Percentiles rank a stretch among this genome's conserved stretches.
These are phyloP conservation scores for Silene latifolia DNA, from an alignment of 148 eudicot species.

Conservation along the genomic window DNA sequence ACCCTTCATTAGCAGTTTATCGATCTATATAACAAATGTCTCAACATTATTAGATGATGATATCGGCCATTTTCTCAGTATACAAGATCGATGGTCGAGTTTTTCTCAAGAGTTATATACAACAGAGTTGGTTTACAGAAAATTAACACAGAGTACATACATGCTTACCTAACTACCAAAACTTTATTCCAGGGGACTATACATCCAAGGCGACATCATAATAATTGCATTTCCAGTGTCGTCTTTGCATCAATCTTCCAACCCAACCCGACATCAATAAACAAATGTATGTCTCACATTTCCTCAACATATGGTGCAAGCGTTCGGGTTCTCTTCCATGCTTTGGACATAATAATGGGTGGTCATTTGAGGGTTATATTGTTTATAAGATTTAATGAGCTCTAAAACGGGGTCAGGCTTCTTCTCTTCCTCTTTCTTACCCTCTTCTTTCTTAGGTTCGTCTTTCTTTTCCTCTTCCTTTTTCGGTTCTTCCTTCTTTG, in stretches of 20 bases:
- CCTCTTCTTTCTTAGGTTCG: conserved; percentile 37
- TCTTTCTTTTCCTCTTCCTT: conserved; percentile 41
- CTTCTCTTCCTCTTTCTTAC: conserved; percentile 39
- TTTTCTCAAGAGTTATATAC: not conserved
- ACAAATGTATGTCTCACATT: not conserved
- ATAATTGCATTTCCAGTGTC: not conserved
- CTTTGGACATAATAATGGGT: conserved; percentile 47
- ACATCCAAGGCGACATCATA: conserved; percentile 13
- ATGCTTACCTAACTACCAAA: not conserved
- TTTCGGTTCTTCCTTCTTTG: conserved; percentile 36
- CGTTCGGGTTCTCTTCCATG: conserved; percentile 79
- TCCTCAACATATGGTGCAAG: conserved; percentile 53
- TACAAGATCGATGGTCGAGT: too few species aligned
- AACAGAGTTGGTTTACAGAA: conserved; percentile 2
- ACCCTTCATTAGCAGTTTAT: too few species aligned
- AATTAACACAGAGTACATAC: not conserved
- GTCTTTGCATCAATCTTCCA: not conserved
- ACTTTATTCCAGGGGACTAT: conserved; percentile 2
- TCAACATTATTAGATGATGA: too few species aligned
- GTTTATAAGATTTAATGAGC: conserved; percentile 42
- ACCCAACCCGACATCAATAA: not conserved
- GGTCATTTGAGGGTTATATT: conserved; percentile 42
- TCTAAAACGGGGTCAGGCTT: conserved; percentile 36
- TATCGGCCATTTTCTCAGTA: too few species aligned
- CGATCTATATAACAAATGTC: too few species aligned